Evolutionary conservation across 1,284 basidiomycete genomes (phyloP).

Genomic region (Cutaneotrichosporon sp.): DNA sequence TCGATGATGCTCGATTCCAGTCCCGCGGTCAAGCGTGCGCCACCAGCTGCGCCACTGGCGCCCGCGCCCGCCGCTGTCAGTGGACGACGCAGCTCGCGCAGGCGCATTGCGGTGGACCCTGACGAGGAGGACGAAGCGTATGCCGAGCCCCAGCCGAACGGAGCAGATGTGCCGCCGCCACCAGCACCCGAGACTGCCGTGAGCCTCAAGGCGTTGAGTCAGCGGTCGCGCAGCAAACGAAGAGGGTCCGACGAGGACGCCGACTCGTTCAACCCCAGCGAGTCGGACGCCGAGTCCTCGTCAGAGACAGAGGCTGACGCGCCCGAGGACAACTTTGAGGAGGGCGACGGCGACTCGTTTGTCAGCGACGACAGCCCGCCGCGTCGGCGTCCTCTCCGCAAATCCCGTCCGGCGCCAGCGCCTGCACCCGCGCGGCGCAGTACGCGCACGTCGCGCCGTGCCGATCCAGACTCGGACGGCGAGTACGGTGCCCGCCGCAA

Average conservation of each 20-base stretch:
- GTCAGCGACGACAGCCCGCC: constrained; percentile 1
- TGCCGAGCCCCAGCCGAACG: constrained; percentile 4
- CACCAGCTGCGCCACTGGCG: not conserved
- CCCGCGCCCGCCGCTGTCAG: not conserved
- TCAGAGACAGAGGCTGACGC: constrained; percentile 19
- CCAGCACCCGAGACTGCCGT: not conserved
- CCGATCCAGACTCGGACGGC: constrained; percentile 26
- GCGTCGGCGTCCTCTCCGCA: constrained; percentile 7
- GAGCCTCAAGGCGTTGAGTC: constrained; percentile 1
- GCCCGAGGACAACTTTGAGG: constrained; percentile 24
- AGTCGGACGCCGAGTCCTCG: constrained; percentile 21
- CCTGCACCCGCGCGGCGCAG: constrained; percentile 1
- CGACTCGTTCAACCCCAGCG: constrained; percentile 29
- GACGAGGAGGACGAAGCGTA: constrained; percentile 38
- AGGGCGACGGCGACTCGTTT: constrained; percentile 42
- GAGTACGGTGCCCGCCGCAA: constrained; percentile 29
- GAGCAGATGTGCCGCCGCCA: not conserved
- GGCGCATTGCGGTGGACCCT: constrained; percentile 22
- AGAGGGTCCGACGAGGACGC: constrained; percentile 27
- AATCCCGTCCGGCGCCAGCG: not conserved
- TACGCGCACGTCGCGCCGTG: constrained; percentile 18
- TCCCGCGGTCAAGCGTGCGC: constrained; percentile 5
- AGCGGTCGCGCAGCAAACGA: constrained; percentile 11
- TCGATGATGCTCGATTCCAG: constrained; percentile 19
- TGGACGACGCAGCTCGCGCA: constrained; percentile 22